A percentile compares a stretch with the other conserved stretches of the same genome.
Conservation (phyloP, 2,329 filamentous ascomycete genomes). For the Trichothecium roseum region DNA sequence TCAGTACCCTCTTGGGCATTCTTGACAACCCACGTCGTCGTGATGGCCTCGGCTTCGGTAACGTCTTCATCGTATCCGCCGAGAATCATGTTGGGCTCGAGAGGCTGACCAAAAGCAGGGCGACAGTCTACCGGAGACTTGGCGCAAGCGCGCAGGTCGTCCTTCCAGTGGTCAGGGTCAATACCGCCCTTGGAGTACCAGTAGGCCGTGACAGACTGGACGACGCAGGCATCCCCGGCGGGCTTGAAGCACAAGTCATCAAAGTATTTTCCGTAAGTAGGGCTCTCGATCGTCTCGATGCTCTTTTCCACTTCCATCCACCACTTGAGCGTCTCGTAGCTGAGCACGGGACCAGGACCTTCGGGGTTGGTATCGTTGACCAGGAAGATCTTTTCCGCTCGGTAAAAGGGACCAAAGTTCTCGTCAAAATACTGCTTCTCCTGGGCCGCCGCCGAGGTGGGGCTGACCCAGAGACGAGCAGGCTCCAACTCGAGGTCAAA, state of each 20-base stretch:
- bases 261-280: constrained; percentile 56
- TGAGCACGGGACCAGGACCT: constrained; percentile 66
- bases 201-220: constrained; percentile 88
- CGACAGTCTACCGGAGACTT: constrained; percentile 75
- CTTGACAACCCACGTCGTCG: constrained; percentile 90
- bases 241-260: constrained; percentile 92
- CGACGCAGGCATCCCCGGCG: constrained; percentile 75
- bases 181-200: constrained; percentile 52
- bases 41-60: constrained; percentile 66
- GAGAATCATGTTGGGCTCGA: constrained; percentile 76
- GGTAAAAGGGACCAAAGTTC: constrained; percentile 92
- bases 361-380: constrained; percentile 69
- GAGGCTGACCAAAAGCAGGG: constrained; percentile 78
- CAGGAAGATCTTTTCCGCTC: constrained; percentile 84
- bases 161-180: constrained; percentile 51
- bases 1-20: constrained; percentile 69
- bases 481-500: constrained; percentile 89
- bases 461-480: constrained; percentile 92
- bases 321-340: constrained; percentile 82
- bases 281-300: constrained; percentile 61
- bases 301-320: constrained; percentile 85
- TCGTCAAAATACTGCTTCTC: constrained; percentile 91
- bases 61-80: constrained; percentile 67
- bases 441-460: constrained; percentile 76
- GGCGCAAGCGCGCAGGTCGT: constrained; percentile 62